These are phyloP conservation scores for Candida arabinofermentans DNA, from an alignment of 805 yeast genomes.

Conservation along the genomic window DNA sequence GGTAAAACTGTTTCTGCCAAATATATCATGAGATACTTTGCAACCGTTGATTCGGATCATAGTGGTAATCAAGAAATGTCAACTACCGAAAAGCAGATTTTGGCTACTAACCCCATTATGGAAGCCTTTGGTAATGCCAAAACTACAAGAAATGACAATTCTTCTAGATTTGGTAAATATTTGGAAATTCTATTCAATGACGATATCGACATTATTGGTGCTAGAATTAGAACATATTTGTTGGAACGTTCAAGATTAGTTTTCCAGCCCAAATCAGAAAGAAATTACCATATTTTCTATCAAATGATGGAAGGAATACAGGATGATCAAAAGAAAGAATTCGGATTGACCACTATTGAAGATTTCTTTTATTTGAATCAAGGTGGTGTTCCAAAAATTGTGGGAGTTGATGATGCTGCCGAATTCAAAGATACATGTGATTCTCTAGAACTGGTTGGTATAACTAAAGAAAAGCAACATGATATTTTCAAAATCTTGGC, in stretches of 20 bases:
- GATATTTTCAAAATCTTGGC: slow-evolving; percentile 78
- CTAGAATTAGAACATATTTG: slow-evolving; percentile 86
- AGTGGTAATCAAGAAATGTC: slow-evolving; percentile 60
- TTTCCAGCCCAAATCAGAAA: slow-evolving; percentile 84
- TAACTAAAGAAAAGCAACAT: slow-evolving; percentile 51
- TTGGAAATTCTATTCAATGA: slow-evolving; percentile 83
- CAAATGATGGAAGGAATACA: slow-evolving; percentile 77
- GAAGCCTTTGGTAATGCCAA: slow-evolving; percentile 99
- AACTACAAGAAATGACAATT: slow-evolving; percentile 94
- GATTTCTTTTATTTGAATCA: slow-evolving; percentile 83
- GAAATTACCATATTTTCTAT: slow-evolving; percentile 94
- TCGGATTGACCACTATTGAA: slow-evolving; percentile 59
- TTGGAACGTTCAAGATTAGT: slow-evolving; percentile 93
- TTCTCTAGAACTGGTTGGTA: slow-evolving; percentile 79
- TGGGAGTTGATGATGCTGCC: slow-evolving; percentile 74
- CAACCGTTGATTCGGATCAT: slow-evolving; percentile 70
- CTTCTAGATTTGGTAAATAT: slow-evolving; percentile 96
- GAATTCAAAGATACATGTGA: slow-evolving; percentile 75
- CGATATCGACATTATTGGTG: slow-evolving; percentile 81
- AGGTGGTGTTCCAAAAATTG: slow-evolving; percentile 70
- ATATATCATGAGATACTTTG: slow-evolving; percentile 95
- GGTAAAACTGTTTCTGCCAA: slow-evolving; percentile 98
- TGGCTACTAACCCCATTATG: slow-evolving; percentile 96
- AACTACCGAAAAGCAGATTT: slow-evolving; percentile 86
- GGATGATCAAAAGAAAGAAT: slow-evolving; percentile 47